Percentiles rank a stretch among this genome's conserved stretches.
These are phyloP conservation scores for Neonectria ditissima DNA, from an alignment of 2,329 filamentous ascomycete genomes.

Conservation along the genomic window DNA sequence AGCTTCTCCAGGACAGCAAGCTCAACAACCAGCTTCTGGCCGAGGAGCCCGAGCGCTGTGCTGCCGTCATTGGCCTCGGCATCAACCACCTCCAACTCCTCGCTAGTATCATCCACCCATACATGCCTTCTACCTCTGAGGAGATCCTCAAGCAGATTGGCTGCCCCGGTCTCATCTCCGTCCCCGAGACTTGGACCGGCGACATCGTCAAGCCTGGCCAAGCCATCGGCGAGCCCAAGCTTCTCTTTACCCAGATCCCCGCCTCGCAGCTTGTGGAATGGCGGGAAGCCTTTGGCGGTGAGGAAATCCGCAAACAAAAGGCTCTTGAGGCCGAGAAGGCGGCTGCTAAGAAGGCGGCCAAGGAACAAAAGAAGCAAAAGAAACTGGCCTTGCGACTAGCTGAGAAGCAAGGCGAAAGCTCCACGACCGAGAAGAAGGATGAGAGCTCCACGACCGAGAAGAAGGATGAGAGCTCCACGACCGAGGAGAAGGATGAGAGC, in stretches of 20 bases:
- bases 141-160: conserved; percentile 84
- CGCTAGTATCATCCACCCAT: conserved; percentile 82
- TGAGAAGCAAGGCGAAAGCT: conserved; percentile 8
- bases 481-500: conserved; percentile 37
- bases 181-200: conserved; percentile 75
- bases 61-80: conserved; percentile 77
- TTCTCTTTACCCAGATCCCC: conserved; percentile 86
- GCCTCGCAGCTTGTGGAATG: conserved; percentile 85
- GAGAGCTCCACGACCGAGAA: conserved; percentile 28
- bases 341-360: conserved; percentile 63
- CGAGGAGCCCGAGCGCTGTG: conserved; percentile 66
- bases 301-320: conserved; percentile 76
- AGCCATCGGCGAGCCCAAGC: conserved; percentile 81
- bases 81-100: conserved; percentile 87
- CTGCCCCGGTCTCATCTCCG: conserved; percentile 60
- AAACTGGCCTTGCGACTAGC: conserved; percentile 42
- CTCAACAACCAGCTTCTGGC: conserved; percentile 67
- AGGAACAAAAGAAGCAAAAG: conserved; percentile 63
- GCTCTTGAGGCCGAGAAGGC: conserved; percentile 65
- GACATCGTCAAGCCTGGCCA: conserved; percentile 77
- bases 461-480: conserved; percentile 35
- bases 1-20: conserved; percentile 64
- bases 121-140: conserved; percentile 83
- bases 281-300: conserved; percentile 79
- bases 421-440: conserved; percentile 27